Base-by-base conservation (phyloP, 2,329 filamentous ascomycete species). In the Periconia digitata region DNA sequence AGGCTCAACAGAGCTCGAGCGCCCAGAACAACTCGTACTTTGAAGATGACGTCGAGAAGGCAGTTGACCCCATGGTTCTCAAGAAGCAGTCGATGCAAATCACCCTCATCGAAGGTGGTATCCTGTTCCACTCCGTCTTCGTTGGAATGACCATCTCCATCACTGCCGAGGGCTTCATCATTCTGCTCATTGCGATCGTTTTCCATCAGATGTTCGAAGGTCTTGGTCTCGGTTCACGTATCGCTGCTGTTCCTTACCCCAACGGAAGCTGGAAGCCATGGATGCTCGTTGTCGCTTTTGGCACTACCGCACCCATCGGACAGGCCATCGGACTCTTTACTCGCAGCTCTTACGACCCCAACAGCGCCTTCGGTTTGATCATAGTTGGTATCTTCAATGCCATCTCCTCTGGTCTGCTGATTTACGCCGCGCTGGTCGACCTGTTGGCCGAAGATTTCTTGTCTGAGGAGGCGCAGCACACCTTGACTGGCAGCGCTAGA, bases 131-230 rank as follows among this genome's bases (percentile, higher is more conserved):
- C 70, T 82, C 79, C 3, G 77, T 85, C 41, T 83, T 85, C 62
- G 84, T 85, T 51, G 83, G 83, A 2, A 74, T 85, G 44, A 85
- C 82, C 44, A 72, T 85, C 8, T 83, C 80, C 8, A 81, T 83
- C n/a, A 75, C 78, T 0, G 78, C 80, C 20, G 66, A 76, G 0
- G 82, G 84, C 40, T 85, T 85, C 67, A 65, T 71, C 24, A 79
- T 80, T 0, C 72, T 85, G 2, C 83, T 84, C 61, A 77, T 79
- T 2, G 82, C 85, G 34, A 73, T 86, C 1, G 77, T 84, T 46
- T 85, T 85, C 70, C 83, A 85, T 56, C 83, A 85, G 59, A 77
- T 79, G 10, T 85, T 85, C 49, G 83, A 85, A 56, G 82, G 83
- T 43, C 76, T 85, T 0, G 83, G 82, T 65, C 80, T 85, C 32